Percentiles rank a stretch among this genome's conserved stretches.
phyloP scores from a whole-genome alignment of 176 grass and related monocot species.

The Musa itinerans region DNA sequence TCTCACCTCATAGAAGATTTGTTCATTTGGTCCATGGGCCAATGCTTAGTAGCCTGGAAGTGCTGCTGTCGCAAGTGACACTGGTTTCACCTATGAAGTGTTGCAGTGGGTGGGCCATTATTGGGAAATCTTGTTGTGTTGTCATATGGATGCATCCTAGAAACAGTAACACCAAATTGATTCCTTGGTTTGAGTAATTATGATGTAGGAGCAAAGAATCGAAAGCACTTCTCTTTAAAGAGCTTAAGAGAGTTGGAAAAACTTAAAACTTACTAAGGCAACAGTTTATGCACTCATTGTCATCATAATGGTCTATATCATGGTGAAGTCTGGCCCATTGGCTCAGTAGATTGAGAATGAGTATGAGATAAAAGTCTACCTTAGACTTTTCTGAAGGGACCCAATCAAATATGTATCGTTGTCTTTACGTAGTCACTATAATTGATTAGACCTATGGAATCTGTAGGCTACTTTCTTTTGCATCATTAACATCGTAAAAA shows the following conservation, averaged over 20 bases:
- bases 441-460: too few species aligned
- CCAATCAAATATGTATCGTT: too few species aligned
- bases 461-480: too few species aligned
- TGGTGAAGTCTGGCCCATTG: neutral
- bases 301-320: too few species aligned
- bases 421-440: too few species aligned
- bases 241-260: neutral
- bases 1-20: neutral
- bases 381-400: too few species aligned
- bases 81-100: neutral
- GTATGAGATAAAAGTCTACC: too few species aligned
- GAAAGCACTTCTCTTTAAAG: neutral
- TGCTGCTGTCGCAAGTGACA: neutral
- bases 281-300: too few species aligned
- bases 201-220: neutral
- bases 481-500: neutral
- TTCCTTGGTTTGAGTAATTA: neutral
- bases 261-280: too few species aligned
- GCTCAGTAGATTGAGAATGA: too few species aligned
- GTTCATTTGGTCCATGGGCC: neutral
- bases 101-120: neutral
- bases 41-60: neutral
- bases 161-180: conserved; percentile 2
- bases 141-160: neutral
- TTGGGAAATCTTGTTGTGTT: neutral